phyloP scores from a whole-genome alignment of 2,329 filamentous ascomycete species.

The Epicoccum nigrum region DNA sequence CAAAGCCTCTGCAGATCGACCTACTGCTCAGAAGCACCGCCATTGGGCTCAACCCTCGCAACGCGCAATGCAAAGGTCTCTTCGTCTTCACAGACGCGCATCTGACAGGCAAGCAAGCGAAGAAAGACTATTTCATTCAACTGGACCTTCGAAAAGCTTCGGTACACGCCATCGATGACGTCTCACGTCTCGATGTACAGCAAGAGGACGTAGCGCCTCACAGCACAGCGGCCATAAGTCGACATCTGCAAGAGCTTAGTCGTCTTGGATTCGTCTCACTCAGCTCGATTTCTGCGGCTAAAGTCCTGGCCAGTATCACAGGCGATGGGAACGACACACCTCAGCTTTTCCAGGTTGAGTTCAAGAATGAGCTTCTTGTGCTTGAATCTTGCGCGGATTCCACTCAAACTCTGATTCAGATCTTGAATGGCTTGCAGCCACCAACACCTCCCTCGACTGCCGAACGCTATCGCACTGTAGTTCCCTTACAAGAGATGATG shows the following conservation, averaged over 20 bases:
- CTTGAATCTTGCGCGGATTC: slow-evolving; percentile 97
- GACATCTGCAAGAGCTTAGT: slow-evolving; percentile 58
- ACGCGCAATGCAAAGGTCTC: slow-evolving; percentile 74
- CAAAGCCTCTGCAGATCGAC: slow-evolving; percentile 65
- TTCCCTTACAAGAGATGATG: slow-evolving; percentile 86
- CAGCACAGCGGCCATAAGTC: slow-evolving; percentile 34
- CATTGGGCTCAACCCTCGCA: slow-evolving; percentile 82
- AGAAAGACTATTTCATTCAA: slow-evolving; percentile 66
- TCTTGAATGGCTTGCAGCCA: slow-evolving; percentile 80
- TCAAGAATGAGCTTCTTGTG: slow-evolving; percentile 85
- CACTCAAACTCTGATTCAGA: slow-evolving; percentile 84
- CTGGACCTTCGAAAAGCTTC: slow-evolving; percentile 80
- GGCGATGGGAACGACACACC: slow-evolving; percentile 62
- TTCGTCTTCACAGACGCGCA: slow-evolving; percentile 80
- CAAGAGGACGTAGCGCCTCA: slow-evolving; percentile 15
- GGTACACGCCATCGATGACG: slow-evolving; percentile 81
- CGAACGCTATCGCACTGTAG: slow-evolving; percentile 84
- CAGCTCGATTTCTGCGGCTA: slow-evolving; percentile 84
- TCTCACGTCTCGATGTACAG: slow-evolving; percentile 54
- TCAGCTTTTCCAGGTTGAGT: slow-evolving; percentile 76
- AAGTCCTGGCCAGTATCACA: slow-evolving; percentile 66
- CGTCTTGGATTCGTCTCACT: slow-evolving; percentile 82
- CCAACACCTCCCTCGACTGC: slow-evolving; percentile 82
- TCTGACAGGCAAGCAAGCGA: slow-evolving; percentile 70
- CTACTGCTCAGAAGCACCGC: slow-evolving; percentile 81